Evolutionary conservation across 2,329 filamentous ascomycete genomes (phyloP), one percentile per base, ranked within the genome.

Genomic region (Talaromyces sp.): DNA sequence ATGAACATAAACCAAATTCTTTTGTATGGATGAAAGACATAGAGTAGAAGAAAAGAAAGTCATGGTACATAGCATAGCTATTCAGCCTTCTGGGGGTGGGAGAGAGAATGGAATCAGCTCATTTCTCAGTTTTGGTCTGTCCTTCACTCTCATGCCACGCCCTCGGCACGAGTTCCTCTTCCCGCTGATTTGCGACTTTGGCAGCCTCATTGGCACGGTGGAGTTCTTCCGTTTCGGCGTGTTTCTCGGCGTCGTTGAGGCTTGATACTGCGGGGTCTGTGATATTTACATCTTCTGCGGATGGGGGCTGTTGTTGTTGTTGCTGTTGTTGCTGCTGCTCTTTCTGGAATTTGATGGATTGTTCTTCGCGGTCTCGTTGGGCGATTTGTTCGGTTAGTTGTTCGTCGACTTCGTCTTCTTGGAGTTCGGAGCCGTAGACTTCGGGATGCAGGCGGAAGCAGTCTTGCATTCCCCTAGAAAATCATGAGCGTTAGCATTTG

Each of bases 371-470:
- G 61, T 71, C 68, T 58, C 69, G 61, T 41, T 66, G 61, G 63
- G 66, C 67, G 39, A 72, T 70, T 63, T 75, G 70, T 11, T 75
- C 71, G 41, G 73, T 71, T 35, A 77, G 70, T 66, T 71, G 77
- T 64, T 71, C 73, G 64, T 79, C 76, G 43, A 81, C 81, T 54
- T 87, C 85, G 22, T 96, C 93, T 57, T 93, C 90, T 39, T 90
- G 89, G 19, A 97, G 83, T 77, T 98, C 94, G 50, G 90, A 86
- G 67, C 93, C 93, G 79, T 99, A 99, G 67, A 97, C 85, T 50
- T 98, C 95, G 22, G 95, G 95, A 78, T 97, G 91, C 76, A 89
- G 82, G 71, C 93, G 87, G 86, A 99, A 99, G 83, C 95, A 99
- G 73, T 94, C 90, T 82, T 98, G 95, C 95, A 99, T 99, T 72